phyloP scores from a whole-genome alignment of 305 asterid genomes.

The Stenogyne calaminthoides region DNA sequence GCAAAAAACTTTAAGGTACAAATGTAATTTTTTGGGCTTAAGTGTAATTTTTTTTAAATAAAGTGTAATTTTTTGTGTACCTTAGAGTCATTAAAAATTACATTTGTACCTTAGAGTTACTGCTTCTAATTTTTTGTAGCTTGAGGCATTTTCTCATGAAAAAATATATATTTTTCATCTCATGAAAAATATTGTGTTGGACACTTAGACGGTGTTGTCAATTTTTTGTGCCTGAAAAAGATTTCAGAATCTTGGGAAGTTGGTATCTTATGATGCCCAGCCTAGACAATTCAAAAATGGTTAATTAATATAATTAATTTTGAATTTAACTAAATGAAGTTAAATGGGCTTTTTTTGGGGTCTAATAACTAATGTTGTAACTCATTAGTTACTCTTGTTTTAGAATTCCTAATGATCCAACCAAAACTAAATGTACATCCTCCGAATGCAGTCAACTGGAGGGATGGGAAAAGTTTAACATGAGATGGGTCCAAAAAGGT shows the following conservation, averaged over 20 bases:
- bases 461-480: not conserved
- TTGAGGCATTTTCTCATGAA: too few relatives aligned
- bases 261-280: not conserved
- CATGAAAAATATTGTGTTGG: too few relatives aligned
- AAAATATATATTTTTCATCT: too few relatives aligned
- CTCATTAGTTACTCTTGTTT: not conserved
- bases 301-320: not conserved
- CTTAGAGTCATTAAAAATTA: too few relatives aligned
- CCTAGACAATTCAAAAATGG: not conserved
- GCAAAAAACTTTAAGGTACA: too few relatives aligned
- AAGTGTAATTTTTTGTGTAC: too few relatives aligned
- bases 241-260: not conserved
- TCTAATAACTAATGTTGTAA: not conserved
- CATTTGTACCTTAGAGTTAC: too few relatives aligned
- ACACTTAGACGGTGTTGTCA: too few relatives aligned
- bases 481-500: conserved; percentile 23
- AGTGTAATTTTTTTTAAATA: too few relatives aligned
- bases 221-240: not conserved
- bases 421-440: conserved; percentile 18
- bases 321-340: not conserved
- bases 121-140: too few relatives aligned
- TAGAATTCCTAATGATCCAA: conserved; percentile 12
- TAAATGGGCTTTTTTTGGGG: not conserved
- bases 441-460: conserved; percentile 13
- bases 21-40: too few relatives aligned